Percentiles rank a stretch among this genome's conserved stretches.
Evolutionary conservation across 2,329 filamentous ascomycete species (phyloP).

Genomic region (Pseudohalonectria lignicola): DNA sequence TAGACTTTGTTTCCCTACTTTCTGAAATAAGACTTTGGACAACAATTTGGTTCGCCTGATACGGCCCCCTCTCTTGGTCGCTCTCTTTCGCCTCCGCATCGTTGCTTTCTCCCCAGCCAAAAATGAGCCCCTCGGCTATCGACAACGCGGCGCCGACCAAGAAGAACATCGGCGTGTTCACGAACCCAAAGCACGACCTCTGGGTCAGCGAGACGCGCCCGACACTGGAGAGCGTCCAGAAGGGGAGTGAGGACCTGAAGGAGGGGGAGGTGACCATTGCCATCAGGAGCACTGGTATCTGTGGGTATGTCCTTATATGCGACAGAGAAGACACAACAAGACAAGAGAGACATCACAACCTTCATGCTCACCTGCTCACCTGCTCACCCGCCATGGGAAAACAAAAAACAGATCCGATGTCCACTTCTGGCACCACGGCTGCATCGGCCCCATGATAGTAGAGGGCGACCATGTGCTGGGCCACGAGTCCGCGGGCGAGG

Average conservation of each 20-base stretch:
- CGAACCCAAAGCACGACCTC: conserved; percentile 82
- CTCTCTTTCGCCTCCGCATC: too few relatives aligned
- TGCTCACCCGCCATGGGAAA: too few relatives aligned
- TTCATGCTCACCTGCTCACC: too few relatives aligned
- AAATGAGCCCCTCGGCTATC: background rate
- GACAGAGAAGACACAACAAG: background rate
- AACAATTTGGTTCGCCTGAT: too few relatives aligned
- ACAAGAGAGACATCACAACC: background rate
- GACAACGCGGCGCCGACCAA: conserved; percentile 42
- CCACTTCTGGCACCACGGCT: conserved; percentile 94
- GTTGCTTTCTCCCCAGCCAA: too few relatives aligned
- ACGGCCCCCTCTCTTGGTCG: too few relatives aligned
- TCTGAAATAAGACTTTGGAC: too few relatives aligned
- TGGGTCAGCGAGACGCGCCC: conserved; percentile 78
- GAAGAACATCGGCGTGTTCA: conserved; percentile 92
- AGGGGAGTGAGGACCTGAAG: conserved; percentile 55
- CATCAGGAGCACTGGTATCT: conserved; percentile 91
- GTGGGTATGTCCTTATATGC: conserved; percentile 51
- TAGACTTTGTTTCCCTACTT: too few relatives aligned
- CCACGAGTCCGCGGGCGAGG: conserved; percentile 80
- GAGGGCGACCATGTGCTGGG: conserved; percentile 81
- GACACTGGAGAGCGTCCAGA: conserved; percentile 61
- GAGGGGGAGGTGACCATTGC: conserved; percentile 79
- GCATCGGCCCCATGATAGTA: conserved; percentile 94
- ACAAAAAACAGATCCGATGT: conserved; percentile 61